Conservation (phyloP, 2,329 filamentous ascomycete genomes). For the Nigrospora oryzae region DNA sequence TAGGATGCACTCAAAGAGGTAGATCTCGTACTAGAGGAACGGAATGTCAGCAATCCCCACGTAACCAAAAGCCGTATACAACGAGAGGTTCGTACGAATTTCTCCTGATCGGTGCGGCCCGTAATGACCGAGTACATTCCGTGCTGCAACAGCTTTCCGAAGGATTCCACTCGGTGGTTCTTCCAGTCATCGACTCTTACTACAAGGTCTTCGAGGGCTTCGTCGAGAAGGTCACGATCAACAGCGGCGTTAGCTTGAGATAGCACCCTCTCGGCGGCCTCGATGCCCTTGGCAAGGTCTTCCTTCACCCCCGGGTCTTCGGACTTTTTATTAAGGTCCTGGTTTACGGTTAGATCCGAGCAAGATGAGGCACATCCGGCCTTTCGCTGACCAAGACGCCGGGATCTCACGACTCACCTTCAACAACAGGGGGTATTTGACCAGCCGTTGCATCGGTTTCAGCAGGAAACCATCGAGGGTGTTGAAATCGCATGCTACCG, state of each 20-base stretch:
- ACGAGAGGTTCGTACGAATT: slow-evolving; percentile 53
- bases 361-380: no score
- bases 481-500: slow-evolving; percentile 79
- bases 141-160: slow-evolving; percentile 80
- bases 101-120: slow-evolving; percentile 79
- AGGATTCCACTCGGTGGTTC: slow-evolving; percentile 80
- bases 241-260: slow-evolving; percentile 85
- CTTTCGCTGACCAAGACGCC: no score
- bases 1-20: slow-evolving; percentile 90
- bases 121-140: slow-evolving; percentile 91
- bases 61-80: no score
- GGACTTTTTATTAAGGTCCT: slow-evolving; percentile 77
- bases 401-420: slow-evolving; percentile 45
- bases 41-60: slow-evolving; percentile 23
- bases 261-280: slow-evolving; percentile 73
- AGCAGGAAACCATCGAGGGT: slow-evolving; percentile 86
- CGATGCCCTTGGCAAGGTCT: slow-evolving; percentile 70
- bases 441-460: slow-evolving; percentile 92
- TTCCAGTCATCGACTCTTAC: slow-evolving; percentile 94
- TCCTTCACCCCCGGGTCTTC: slow-evolving; percentile 62
- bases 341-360: neutral
- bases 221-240: slow-evolving; percentile 74
- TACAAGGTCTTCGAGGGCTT: slow-evolving; percentile 76
- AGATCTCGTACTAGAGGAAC: slow-evolving; percentile 76
- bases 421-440: slow-evolving; percentile 87